Evolutionary conservation across 805 yeast species (phyloP).

Genomic region (Scheffersomyces stipitis): DNA sequence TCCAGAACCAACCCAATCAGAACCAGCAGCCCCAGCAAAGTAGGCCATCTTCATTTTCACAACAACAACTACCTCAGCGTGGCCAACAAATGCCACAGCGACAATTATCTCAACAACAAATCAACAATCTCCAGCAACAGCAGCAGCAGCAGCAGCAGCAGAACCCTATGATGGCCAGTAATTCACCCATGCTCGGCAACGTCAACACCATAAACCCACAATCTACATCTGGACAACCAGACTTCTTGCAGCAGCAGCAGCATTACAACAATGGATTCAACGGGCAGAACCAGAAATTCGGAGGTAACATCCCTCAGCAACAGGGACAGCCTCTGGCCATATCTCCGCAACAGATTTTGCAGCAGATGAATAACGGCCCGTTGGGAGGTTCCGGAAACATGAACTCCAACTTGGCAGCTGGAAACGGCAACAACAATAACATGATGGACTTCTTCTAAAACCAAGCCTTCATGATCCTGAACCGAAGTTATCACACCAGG

Average conservation of each 20-base stretch:
- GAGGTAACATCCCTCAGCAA: constrained; percentile 6
- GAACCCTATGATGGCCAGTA: constrained; percentile 3
- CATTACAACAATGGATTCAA: constrained; percentile 7
- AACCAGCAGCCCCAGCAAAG: constrained; percentile 8
- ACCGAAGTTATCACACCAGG: too few species aligned
- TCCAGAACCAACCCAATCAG: constrained; percentile 11
- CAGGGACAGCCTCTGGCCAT: constrained; percentile 20
- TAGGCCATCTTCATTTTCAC: too few species aligned
- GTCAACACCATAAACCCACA: constrained; percentile 4
- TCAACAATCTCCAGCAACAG: constrained; percentile 7
- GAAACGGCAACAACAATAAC: constrained; percentile 6
- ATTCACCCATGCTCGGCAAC: constrained; percentile 8
- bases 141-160: constrained; percentile 5
- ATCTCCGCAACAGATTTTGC: constrained; percentile 42
- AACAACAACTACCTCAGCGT: constrained; percentile 8
- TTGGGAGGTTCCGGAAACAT: neutral
- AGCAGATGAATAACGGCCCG: constrained; percentile 24
- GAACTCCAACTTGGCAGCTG: neutral
- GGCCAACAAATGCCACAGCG: constrained; percentile 5
- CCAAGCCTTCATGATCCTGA: too few species aligned
- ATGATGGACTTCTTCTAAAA: constrained; percentile 27
- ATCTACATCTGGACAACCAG: constrained; percentile 5
- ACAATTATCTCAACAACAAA: constrained; percentile 1
- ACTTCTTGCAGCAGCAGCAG: constrained; percentile 9
- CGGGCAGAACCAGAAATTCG: constrained; percentile 3